Conservation (phyloP, 1,284 basidiomycete species). For the Sporisorium scitamineum region DNA sequence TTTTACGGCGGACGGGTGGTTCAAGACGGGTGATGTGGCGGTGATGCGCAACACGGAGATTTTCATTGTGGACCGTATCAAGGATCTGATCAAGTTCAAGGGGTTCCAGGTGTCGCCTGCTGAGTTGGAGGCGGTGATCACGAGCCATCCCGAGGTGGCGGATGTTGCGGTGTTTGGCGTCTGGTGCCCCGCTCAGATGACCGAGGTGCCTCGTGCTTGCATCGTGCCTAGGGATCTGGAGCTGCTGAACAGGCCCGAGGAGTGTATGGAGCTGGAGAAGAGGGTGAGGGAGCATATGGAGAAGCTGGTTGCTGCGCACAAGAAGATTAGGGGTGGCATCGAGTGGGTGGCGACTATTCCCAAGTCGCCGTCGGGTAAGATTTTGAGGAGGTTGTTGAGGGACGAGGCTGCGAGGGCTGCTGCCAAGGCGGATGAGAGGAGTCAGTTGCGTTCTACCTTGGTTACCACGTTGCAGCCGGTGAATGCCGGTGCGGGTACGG, state of each 20-base stretch:
- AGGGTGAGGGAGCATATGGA: slow-evolving; percentile 39
- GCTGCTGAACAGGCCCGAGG: slow-evolving; percentile 58
- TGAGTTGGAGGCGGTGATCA: slow-evolving; percentile 54
- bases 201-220: slow-evolving; percentile 66
- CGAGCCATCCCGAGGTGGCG: slow-evolving; percentile 45
- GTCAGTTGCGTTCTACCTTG: slow-evolving; percentile 30
- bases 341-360: slow-evolving; percentile 60
- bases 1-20: slow-evolving; percentile 57
- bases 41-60: slow-evolving; percentile 54
- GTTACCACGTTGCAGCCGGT: slow-evolving; percentile 12
- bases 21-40: slow-evolving; percentile 60
- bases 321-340: slow-evolving; percentile 68
- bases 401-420: slow-evolving; percentile 43
- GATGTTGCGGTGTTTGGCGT: slow-evolving; percentile 50
- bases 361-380: slow-evolving; percentile 64
- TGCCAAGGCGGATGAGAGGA: slow-evolving; percentile 30
- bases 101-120: slow-evolving; percentile 62
- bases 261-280: slow-evolving; percentile 59
- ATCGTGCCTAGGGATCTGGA: slow-evolving; percentile 56
- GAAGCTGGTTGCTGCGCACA: slow-evolving; percentile 66
- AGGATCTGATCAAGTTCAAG: slow-evolving; percentile 59
- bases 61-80: slow-evolving; percentile 61
- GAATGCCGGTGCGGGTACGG: slow-evolving; percentile 15
- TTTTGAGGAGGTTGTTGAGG: slow-evolving; percentile 54
- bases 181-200: slow-evolving; percentile 43